A percentile compares a stretch with the other conserved stretches of the same genome.
These are phyloP conservation scores for Neopestalotiopsis rosae DNA, from an alignment of 2,329 filamentous ascomycete genomes.

Conservation along the genomic window DNA sequence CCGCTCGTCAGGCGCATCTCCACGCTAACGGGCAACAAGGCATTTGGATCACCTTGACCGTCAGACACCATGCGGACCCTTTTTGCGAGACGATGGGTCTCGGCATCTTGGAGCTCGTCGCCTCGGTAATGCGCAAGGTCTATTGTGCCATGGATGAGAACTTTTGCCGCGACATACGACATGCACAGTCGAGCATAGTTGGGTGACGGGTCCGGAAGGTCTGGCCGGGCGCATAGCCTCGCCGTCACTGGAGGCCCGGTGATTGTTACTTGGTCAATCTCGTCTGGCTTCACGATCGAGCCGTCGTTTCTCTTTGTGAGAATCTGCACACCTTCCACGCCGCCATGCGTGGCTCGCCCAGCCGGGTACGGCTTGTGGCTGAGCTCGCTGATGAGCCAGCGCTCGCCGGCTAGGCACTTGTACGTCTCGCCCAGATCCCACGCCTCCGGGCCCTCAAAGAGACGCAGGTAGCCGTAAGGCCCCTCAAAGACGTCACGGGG, in stretches of 20 bases:
- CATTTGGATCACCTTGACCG: slow-evolving; percentile 7
- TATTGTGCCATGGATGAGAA: slow-evolving; percentile 13
- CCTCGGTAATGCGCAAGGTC: slow-evolving; percentile 21
- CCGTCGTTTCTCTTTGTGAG: slow-evolving; percentile 17
- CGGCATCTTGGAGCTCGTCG: slow-evolving; percentile 9
- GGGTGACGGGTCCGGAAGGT: slow-evolving; percentile 15
- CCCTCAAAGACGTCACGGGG: slow-evolving; percentile 18
- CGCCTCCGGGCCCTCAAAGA: slow-evolving; percentile 16
- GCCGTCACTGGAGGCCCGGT: slow-evolving; percentile 19
- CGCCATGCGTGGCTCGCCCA: slow-evolving; percentile 19
- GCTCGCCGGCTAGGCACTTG: slow-evolving; percentile 6
- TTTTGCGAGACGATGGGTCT: slow-evolving; percentile 17
- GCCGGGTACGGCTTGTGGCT: slow-evolving; percentile 21
- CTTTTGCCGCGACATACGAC: slow-evolving; percentile 19
- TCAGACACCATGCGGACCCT: slow-evolving; percentile 15
- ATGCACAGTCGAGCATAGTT: slow-evolving; percentile 21
- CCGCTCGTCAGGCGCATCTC: slow-evolving; percentile 15
- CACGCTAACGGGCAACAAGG: slow-evolving; percentile 16
- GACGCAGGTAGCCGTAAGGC: slow-evolving; percentile 15
- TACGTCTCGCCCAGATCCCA: slow-evolving; percentile 17
- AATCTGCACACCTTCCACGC: slow-evolving; percentile 17
- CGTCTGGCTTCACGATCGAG: slow-evolving; percentile 50
- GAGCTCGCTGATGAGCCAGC: slow-evolving; percentile 19
- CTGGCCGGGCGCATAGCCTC: slow-evolving; percentile 14
- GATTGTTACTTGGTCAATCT: slow-evolving; percentile 57